phyloP scores from a whole-genome alignment of 1,284 basidiomycete species.

The Boletus semigastroideus region DNA sequence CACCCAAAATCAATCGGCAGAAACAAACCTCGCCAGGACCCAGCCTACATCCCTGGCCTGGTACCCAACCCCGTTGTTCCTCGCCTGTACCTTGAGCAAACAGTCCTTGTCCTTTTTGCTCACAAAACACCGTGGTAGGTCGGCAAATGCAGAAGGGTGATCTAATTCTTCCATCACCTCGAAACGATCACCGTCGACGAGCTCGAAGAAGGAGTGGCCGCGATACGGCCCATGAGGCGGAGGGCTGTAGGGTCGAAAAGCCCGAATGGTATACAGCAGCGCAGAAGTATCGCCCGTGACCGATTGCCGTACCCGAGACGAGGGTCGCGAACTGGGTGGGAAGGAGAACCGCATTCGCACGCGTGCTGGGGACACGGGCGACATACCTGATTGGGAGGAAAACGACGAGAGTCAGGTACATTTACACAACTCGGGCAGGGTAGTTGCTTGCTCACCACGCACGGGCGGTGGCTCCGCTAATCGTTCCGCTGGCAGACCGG shows the following conservation, averaged over 20 bases:
- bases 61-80: not conserved
- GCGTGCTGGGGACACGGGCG: not conserved
- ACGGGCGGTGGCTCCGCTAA: not conserved
- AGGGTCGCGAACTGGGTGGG: not conserved
- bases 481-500: not conserved
- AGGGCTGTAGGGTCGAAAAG: not conserved
- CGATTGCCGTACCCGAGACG: not conserved
- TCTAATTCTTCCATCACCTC: not conserved
- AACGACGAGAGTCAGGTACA: not conserved
- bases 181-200: not conserved
- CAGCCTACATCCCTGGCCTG: not conserved
- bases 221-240: not conserved
- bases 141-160: not conserved
- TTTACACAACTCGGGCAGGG: not conserved
- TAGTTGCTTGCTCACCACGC: not conserved
- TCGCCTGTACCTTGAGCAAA: not conserved
- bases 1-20: not conserved
- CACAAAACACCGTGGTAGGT: not conserved
- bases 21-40: not conserved
- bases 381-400: not conserved
- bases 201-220: not conserved
- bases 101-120: not conserved
- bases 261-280: not conserved
- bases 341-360: not conserved
- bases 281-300: not conserved